Evolutionary conservation across 768 basidiomycete genomes (phyloP), one percentile per base, ranked within the genome.

Genomic region (Mycena latifolia): DNA sequence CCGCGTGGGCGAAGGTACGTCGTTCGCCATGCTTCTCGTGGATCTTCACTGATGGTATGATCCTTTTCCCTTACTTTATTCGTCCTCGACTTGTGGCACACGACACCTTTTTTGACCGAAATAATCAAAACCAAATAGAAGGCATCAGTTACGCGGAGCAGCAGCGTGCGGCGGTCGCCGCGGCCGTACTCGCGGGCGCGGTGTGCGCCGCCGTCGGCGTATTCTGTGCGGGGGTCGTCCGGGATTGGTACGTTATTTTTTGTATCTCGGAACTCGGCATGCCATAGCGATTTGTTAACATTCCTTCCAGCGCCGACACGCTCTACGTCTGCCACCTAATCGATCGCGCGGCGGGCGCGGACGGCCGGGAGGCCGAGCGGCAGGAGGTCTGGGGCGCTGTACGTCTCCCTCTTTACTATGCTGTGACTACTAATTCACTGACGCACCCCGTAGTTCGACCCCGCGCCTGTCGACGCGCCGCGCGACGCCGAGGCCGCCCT

Each of bases 181-280:
- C 61, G 22, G 69, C 69, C n/a, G 39, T 70, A 0, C 57, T 70
- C 3, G 69, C 65, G 1, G 69, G 69, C 20, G 47, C 65, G 6
- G 69, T 70, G 39, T 70, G 69, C 17, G 69, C 69, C 5, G 69
- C 65, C 9, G 69, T 70, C 8, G 31, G 65, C 15, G 61, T 66
- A 3, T 70, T 70, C 20, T 70, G 69, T 57, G 69, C 61, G 20
- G 69, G 69, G 22, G 65, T 66, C 5, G 65, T 70, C 2, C 7
- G 69, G 20, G 69, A 70, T 46, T 67, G 66, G 66, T 67, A 39
- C 10, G 61, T 56, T 7, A 0, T 25, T 37, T 43, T 25, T 35
- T 14, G 33, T 35, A 35, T 14, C n/a, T n/a, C 33, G 33, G 14
- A 35, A 35, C 33, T 35, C n/a, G n/a, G n/a, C n/a, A n/a, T n/a